Evolutionary conservation across 257 asterid genomes (phyloP).

Genomic region (Salvia splendens): DNA sequence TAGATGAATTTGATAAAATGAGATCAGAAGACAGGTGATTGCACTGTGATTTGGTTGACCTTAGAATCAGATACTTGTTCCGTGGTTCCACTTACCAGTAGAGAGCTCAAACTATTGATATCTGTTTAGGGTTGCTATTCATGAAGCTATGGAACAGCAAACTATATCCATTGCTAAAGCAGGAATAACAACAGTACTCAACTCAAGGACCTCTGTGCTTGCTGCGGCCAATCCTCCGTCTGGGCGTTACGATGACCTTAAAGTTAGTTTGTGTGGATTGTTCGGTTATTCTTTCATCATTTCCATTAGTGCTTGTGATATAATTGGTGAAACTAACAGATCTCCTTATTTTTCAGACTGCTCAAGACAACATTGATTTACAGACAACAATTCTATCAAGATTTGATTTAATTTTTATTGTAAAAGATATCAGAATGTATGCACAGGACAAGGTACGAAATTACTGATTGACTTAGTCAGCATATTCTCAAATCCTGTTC

Average conservation of each 20-base stretch:
- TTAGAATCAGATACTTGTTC: constrained; percentile 8
- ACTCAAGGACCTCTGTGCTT: constrained; percentile 98
- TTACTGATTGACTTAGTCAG: neutral
- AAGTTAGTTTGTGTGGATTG: constrained; percentile 40
- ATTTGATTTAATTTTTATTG: constrained; percentile 92
- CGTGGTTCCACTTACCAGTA: constrained; percentile 10
- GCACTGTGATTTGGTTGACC: constrained; percentile 13
- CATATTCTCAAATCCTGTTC: constrained; percentile 11
- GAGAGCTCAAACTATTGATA: constrained; percentile 31
- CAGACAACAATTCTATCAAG: constrained; percentile 99
- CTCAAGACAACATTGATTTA: constrained; percentile 96
- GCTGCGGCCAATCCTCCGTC: constrained; percentile 99
- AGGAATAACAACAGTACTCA: constrained; percentile 98
- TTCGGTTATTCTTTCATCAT: neutral
- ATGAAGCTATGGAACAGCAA: constrained; percentile 99
- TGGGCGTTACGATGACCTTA: constrained; percentile 98
- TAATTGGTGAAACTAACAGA: constrained; percentile 32
- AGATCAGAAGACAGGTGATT: constrained; percentile 94
- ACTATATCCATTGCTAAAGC: constrained; percentile 99
- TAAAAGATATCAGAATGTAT: constrained; percentile 87
- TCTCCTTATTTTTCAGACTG: constrained; percentile 61
- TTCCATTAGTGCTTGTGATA: constrained; percentile 12
- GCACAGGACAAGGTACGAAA: constrained; percentile 86
- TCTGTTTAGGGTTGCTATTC: constrained; percentile 88
- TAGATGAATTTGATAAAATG: constrained; percentile 99